Evolutionary conservation across 345 rosid genomes (phyloP).

Genomic region (Euphorbia pulcherrima): DNA sequence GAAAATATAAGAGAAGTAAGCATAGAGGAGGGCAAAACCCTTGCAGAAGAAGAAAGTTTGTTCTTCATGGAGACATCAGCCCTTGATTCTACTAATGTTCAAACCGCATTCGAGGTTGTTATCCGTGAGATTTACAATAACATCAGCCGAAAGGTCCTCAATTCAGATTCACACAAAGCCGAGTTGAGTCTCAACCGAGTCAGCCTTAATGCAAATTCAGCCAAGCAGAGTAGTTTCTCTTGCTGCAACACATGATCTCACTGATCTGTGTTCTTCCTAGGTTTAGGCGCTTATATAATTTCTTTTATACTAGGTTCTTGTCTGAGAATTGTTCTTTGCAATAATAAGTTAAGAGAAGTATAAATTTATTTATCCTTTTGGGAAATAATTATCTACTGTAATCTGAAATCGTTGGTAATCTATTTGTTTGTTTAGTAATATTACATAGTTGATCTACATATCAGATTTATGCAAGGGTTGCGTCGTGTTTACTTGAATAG

Average conservation of each 20-base stretch:
- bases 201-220: constrained; percentile 38
- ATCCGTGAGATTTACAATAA: constrained; percentile 75
- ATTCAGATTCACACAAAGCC: constrained; percentile 71
- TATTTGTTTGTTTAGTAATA: background rate
- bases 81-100: constrained; percentile 73
- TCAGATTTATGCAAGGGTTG: background rate
- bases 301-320: background rate
- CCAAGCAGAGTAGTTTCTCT: constrained; percentile 20
- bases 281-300: background rate
- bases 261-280: constrained; percentile 11
- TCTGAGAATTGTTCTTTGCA: background rate
- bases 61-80: constrained; percentile 98
- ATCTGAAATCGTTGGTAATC: background rate
- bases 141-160: constrained; percentile 56
- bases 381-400: background rate
- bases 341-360: background rate
- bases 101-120: constrained; percentile 82
- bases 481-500: constrained; percentile 22
- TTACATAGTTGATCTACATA: background rate
- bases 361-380: background rate
- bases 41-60: constrained; percentile 73
- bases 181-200: constrained; percentile 68
- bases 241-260: constrained; percentile 25
- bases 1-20: constrained; percentile 70
- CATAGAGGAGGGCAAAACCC: constrained; percentile 64